phyloP scores from a whole-genome alignment of 495 filamentous ascomycete genomes.

The Talaromyces stipitatus region DNA sequence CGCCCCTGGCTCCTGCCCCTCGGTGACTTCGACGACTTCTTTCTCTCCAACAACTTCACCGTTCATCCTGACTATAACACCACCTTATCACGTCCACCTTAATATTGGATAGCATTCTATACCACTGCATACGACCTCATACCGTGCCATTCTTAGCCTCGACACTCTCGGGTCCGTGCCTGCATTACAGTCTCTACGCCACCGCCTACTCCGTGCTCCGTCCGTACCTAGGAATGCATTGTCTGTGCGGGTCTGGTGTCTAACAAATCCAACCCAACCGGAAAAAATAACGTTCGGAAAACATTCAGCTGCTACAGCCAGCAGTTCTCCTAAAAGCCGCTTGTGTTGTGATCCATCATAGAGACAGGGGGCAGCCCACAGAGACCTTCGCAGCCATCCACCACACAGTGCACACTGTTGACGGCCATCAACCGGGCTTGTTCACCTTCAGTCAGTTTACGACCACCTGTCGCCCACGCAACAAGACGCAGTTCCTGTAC shows the following conservation, averaged over 20 bases:
- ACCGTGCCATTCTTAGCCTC: background rate
- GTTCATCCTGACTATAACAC: background rate
- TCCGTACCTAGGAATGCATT: constrained; percentile 4
- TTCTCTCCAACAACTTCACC: background rate
- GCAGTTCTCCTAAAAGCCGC: background rate
- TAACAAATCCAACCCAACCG: background rate
- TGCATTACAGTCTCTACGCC: constrained; percentile 2
- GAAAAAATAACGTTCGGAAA: background rate
- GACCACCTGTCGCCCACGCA: background rate
- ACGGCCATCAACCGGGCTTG: background rate
- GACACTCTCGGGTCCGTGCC: constrained; percentile 1
- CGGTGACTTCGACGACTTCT: background rate
- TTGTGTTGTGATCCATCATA: background rate
- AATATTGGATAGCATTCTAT: background rate
- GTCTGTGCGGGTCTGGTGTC: constrained; percentile 6
- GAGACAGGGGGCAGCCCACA: background rate
- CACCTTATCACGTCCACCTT: no score
- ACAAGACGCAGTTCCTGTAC: no score
- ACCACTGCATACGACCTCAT: background rate
- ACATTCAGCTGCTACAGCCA: constrained; percentile 1
- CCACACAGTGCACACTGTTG: background rate
- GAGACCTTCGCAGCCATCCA: no score
- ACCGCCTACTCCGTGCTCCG: constrained; percentile 1
- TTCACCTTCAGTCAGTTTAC: background rate
- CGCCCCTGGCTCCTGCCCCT: background rate